phyloP scores from a whole-genome alignment of 192 early-diverging fungal genomes.

The Linnemannia zychae region DNA sequence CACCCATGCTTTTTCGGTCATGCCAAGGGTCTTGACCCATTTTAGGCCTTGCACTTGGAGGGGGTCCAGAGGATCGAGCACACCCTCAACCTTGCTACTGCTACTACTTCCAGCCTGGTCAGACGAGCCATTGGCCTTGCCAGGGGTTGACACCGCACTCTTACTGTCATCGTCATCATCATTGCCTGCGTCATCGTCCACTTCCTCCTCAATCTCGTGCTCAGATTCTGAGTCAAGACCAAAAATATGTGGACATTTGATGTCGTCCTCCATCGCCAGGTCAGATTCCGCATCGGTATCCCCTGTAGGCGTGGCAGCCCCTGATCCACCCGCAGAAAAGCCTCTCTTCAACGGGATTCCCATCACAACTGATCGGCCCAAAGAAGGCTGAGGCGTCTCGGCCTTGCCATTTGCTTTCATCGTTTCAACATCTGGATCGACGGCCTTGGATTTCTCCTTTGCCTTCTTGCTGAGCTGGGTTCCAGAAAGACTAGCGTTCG shows the following conservation, averaged over 20 bases:
- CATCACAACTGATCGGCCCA: constrained; percentile 1
- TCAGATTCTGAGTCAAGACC: constrained; percentile 28
- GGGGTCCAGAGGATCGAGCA: constrained; percentile 24
- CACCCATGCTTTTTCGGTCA: constrained; percentile 52
- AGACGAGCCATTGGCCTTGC: not conserved
- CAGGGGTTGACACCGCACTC: constrained; percentile 1
- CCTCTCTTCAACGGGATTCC: not conserved
- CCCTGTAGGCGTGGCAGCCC: not conserved
- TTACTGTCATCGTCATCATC: constrained; percentile 14
- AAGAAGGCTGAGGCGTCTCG: not conserved
- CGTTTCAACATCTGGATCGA: not conserved
- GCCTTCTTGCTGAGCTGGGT: constrained; percentile 20
- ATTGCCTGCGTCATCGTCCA: constrained; percentile 14
- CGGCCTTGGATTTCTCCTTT: constrained; percentile 22
- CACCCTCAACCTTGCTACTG: constrained; percentile 1
- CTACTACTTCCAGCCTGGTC: constrained; percentile 16
- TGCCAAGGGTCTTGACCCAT: constrained; percentile 41
- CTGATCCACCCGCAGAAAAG: not conserved
- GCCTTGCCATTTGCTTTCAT: not conserved
- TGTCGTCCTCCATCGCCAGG: constrained; percentile 40
- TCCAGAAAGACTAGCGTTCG: constrained; percentile 18
- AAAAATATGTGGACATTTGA: constrained; percentile 40
- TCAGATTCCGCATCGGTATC: constrained; percentile 22
- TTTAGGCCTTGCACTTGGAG: constrained; percentile 43
- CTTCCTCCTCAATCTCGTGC: constrained; percentile 28